Percentiles rank a stretch among this genome's conserved stretches.
Conservation (phyloP, 2,329 filamentous ascomycete species). For the Talaromyces marneffei region DNA sequence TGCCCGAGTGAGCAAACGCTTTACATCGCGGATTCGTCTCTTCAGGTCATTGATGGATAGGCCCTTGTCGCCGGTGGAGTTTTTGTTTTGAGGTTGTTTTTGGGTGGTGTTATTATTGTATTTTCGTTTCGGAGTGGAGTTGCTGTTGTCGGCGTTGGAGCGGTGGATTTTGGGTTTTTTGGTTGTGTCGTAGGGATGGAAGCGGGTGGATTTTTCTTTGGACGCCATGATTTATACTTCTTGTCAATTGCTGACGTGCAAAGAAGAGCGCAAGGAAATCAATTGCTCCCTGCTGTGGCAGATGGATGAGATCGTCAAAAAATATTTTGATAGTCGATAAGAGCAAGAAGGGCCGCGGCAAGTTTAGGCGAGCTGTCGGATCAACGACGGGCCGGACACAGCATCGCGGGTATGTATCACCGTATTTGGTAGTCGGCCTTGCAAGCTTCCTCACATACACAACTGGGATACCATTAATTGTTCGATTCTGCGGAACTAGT, state of each 20-base stretch:
- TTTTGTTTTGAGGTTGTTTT: constrained; percentile 1
- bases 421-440: constrained; percentile 8
- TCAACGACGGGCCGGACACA: constrained; percentile 26
- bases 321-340: background rate
- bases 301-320: background rate
- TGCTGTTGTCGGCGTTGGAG: constrained; percentile 14
- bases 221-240: background rate
- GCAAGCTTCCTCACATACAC: background rate
- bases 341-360: background rate
- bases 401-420: constrained; percentile 22
- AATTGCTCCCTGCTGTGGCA: background rate
- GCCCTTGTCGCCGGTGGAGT: constrained; percentile 5
- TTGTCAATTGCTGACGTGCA: background rate
- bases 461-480: background rate
- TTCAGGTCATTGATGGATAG: constrained; percentile 48
- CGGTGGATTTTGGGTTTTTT: constrained; percentile 14
- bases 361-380: constrained; percentile 18
- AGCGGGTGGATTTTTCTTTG: constrained; percentile 6
- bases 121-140: constrained; percentile 15
- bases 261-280: too few relatives aligned
- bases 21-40: constrained; percentile 51
- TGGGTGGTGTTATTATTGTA: background rate
- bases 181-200: constrained; percentile 17
- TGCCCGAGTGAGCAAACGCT: constrained; percentile 45
- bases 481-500: background rate